Percentiles rank a stretch among this genome's conserved stretches.
Evolutionary conservation across 495 filamentous ascomycete genomes (phyloP).

Genomic region (Terfezia boudieri): DNA sequence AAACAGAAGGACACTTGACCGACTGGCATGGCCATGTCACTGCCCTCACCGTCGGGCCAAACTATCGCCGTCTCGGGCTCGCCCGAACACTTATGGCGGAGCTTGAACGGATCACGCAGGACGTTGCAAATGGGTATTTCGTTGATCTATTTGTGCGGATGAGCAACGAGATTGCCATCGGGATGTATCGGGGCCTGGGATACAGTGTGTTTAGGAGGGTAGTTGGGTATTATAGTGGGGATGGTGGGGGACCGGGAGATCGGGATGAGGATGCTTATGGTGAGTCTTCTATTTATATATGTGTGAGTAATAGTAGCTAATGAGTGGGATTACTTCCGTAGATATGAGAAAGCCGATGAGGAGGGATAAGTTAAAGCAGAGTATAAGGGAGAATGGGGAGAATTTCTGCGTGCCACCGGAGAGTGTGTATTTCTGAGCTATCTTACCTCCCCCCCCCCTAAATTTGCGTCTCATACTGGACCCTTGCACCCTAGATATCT

Average conservation of each 20-base stretch:
- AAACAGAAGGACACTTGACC: slow-evolving; percentile 77
- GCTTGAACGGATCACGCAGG: slow-evolving; percentile 58
- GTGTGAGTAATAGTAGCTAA: background rate
- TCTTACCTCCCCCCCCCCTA: too few relatives aligned
- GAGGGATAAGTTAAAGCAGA: slow-evolving; percentile 53
- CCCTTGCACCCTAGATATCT: too few relatives aligned
- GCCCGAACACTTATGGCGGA: slow-evolving; percentile 56
- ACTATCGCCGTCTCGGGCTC: slow-evolving; percentile 63
- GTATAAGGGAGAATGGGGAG: slow-evolving; percentile 67
- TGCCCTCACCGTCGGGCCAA: slow-evolving; percentile 74
- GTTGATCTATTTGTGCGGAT: slow-evolving; percentile 83
- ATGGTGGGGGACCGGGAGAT: slow-evolving; percentile 39
- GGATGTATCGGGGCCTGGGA: slow-evolving; percentile 77
- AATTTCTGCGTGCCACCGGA: slow-evolving; percentile 49
- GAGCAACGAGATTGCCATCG: slow-evolving; percentile 66
- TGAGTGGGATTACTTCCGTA: background rate
- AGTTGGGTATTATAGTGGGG: slow-evolving; percentile 59
- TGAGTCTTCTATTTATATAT: background rate
- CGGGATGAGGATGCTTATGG: slow-evolving; percentile 53
- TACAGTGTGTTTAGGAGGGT: slow-evolving; percentile 73
- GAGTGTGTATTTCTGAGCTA: background rate
- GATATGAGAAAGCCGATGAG: slow-evolving; percentile 88
- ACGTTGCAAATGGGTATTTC: slow-evolving; percentile 61
- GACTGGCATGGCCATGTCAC: slow-evolving; percentile 98
- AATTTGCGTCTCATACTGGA: too few relatives aligned